Evolutionary conservation across 2,329 filamentous ascomycete species (phyloP).

Genomic region (Polychaeton citri): DNA sequence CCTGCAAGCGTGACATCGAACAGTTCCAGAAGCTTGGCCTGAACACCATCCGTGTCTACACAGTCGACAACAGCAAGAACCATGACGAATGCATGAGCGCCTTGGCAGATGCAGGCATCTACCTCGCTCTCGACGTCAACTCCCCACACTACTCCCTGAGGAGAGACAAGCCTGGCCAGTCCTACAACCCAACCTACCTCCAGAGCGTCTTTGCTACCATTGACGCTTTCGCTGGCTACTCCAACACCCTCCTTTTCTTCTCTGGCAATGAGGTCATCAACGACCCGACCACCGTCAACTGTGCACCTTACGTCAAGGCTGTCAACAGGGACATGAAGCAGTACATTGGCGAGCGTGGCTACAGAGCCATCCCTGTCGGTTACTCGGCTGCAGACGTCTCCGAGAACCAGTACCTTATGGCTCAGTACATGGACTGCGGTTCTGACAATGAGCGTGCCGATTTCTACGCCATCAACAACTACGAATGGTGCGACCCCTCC

Average conservation of each 20-base stretch:
- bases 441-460: conserved; percentile 70
- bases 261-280: conserved; percentile 70
- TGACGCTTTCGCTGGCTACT: conserved; percentile 68
- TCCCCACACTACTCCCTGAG: conserved; percentile 82
- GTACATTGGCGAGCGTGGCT: conserved; percentile 59
- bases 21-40: conserved; percentile 76
- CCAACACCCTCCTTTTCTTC: conserved; percentile 79
- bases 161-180: conserved; percentile 54
- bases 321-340: conserved; percentile 69
- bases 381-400: conserved; percentile 80
- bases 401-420: conserved; percentile 74
- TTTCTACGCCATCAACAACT: conserved; percentile 84
- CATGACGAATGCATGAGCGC: conserved; percentile 78
- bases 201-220: conserved; percentile 80
- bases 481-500: conserved; percentile 69
- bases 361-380: conserved; percentile 59
- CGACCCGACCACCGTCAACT: conserved; percentile 45
- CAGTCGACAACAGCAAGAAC: conserved; percentile 69
- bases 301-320: conserved; percentile 57
- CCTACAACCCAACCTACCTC: conserved; percentile 80
- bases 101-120: conserved; percentile 74
- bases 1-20: conserved; percentile 66
- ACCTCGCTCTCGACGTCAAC: conserved; percentile 85
- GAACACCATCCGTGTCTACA: conserved; percentile 89
- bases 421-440: conserved; percentile 88